Evolutionary conservation across 2,329 filamentous ascomycete species (phyloP), one percentile per base, ranked within the genome.

Genomic region (Aquanectria penicillioides): DNA sequence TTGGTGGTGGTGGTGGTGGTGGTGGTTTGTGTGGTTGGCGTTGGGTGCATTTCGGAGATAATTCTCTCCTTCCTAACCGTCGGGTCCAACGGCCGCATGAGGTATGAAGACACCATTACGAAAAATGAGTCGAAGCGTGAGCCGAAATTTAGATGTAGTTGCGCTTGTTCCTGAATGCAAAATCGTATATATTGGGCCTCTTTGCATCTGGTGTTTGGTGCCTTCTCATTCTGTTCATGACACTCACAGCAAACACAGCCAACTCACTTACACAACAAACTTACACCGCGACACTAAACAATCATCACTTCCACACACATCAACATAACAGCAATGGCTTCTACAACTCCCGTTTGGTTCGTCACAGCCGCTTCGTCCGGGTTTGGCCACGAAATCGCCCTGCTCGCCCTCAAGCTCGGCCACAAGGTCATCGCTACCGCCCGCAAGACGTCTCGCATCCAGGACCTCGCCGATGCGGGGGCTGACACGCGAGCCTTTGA

Each of bases 401-500:
- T 75, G 25, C 65, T 73, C 10, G 79, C 82, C 2, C 74, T 86
- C 6, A 67, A 71, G 3, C 75, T 76, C 23, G 81, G 81, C 23
- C 80, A 86, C 68, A 75, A 71, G 1, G 83, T 84, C 57, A 73
- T 85, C 36, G 84, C 83, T 2, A 83, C 81, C 0, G 78, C 82
- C 2, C 80, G 83, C 26, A 74, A 73, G 36, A 63, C 75, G 0
- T 66, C 73, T 3, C 74, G 74, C 22, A 72, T 83, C 25, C 69
- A 73, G 11, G 71, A 77, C n/a, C 77, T 85, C 4, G 73, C 75
- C 15, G 68, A 73, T 2, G 70, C 71, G 1, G 82, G 82, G 5
- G 82, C 82, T 2, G 61, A 76, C 9, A 74, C 76, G 0, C 60
- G 82, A 3, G 69, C 76, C 1, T 77, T 86, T 8, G 83, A 86